Evolutionary conservation across 768 basidiomycete species (phyloP).

Genomic region (Podaxis carcinomalis): DNA sequence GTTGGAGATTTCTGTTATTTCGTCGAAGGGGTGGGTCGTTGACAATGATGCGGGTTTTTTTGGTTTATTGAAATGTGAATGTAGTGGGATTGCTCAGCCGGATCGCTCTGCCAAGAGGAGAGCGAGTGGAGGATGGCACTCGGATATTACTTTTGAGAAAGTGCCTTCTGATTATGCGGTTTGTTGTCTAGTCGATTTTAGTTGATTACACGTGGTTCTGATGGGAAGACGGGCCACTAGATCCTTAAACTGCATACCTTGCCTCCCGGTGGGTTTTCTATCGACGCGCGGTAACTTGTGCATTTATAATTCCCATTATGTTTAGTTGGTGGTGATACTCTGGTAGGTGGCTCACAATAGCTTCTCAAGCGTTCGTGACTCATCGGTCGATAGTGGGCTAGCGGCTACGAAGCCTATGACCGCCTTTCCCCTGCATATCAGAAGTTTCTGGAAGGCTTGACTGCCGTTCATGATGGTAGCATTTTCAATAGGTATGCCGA

Average conservation of each 20-base stretch:
- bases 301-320: neutral
- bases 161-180: slow-evolving; percentile 58
- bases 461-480: slow-evolving; percentile 44
- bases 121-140: slow-evolving; percentile 46
- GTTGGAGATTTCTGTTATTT: slow-evolving; percentile 50
- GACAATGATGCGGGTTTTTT: neutral
- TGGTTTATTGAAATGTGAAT: neutral
- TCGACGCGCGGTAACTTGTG: neutral
- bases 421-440: slow-evolving; percentile 51
- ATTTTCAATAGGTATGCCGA: neutral
- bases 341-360: slow-evolving; percentile 27
- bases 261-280: slow-evolving; percentile 24
- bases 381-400: slow-evolving; percentile 10
- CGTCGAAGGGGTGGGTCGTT: slow-evolving; percentile 32
- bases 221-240: slow-evolving; percentile 11
- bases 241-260: slow-evolving; percentile 38
- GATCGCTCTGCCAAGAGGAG: slow-evolving; percentile 26
- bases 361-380: neutral
- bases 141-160: slow-evolving; percentile 58
- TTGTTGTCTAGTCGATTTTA: neutral
- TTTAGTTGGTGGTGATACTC: slow-evolving; percentile 37
- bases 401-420: slow-evolving; percentile 63
- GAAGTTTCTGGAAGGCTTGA: slow-evolving; percentile 54
- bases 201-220: neutral
- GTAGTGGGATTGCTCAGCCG: slow-evolving; percentile 35